Base-by-base conservation (phyloP, 768 basidiomycete species). In the Lactifluus echinatus region DNA sequence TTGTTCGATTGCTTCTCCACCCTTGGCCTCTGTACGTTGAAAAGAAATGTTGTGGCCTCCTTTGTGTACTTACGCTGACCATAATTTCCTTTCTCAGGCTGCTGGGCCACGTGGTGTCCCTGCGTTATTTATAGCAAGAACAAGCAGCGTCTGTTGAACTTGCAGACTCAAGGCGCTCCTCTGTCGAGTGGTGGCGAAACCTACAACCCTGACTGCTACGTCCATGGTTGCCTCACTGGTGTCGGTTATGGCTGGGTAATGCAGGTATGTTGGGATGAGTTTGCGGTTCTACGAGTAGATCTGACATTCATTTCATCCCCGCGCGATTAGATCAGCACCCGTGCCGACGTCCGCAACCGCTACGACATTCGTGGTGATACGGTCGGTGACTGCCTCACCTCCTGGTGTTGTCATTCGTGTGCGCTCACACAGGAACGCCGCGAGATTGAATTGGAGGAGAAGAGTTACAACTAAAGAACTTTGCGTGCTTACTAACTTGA, bases 111-210 rank as follows among this genome's bases (percentile, higher is more conserved):
- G 2, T 78, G 65, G 63, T 74, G 69, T 67, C 76, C 77, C 0
- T 77, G 75, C 64, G 59, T 76, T 52, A 62, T 69, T 37, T 76
- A 76, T 63, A 63, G 68, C 37, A 65, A 72, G 59, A 71, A 71
- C 65, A 76, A 73, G 63, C 66, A 66, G 23, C 75, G 77, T 53
- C 65, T 69, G 40, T 70, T 74, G 19, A 68, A 75, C 51, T 66
- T 78, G 34, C 61, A 69, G 24, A 45, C 37, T 2, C 64, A 73
- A 24, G 75, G 74, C 26, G 60, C 58, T 24, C 72, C 74, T 21
- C 72, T 74, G 4, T 11, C 50, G 2, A 17, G 36, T 39, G 40
- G 21, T 23, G 40, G 40, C 21, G 40, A 42, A 19, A 23, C 40
- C 4, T 42, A 4, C n/a, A 42, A 23, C 21, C 4, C 19, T 21